Conservation (phyloP, 2,329 filamentous ascomycete genomes). For the Talaromyces sp. region DNA sequence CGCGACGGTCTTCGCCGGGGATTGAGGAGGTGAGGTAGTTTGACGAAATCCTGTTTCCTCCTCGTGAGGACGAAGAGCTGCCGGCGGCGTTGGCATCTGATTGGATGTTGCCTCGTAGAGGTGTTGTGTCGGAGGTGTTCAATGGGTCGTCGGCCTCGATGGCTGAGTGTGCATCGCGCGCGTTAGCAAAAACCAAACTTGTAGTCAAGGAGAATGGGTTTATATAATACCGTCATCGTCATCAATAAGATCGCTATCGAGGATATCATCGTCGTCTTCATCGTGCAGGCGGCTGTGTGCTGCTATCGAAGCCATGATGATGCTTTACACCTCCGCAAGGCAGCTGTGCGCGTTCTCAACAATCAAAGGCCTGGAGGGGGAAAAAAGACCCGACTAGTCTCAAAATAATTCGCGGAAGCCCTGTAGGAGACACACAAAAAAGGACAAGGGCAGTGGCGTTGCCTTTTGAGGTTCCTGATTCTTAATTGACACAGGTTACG, state of each 20-base stretch:
- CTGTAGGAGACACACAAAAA: neutral
- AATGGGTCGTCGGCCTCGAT: constrained; percentile 91
- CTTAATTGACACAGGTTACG: constrained; percentile 1
- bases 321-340: neutral
- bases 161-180: constrained; percentile 45
- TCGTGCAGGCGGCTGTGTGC: constrained; percentile 42
- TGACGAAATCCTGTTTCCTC: constrained; percentile 56
- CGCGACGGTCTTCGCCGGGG: constrained; percentile 85
- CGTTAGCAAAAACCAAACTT: neutral
- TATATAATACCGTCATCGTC: constrained; percentile 64
- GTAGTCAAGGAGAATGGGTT: neutral
- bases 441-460: neutral
- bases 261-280: constrained; percentile 57
- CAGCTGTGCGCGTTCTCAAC: constrained; percentile 1
- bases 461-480: neutral
- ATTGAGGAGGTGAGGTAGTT: constrained; percentile 85
- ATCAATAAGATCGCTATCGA: constrained; percentile 71
- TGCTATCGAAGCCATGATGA: constrained; percentile 10
- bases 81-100: constrained; percentile 36
- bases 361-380: neutral
- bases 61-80: constrained; percentile 32
- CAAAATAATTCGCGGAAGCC: neutral
- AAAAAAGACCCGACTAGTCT: neutral
- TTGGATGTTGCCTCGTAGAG: constrained; percentile 79
- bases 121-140: constrained; percentile 66